Evolutionary conservation across 352 stramenopile species (phyloP).

Genomic region (Globisporangium abappressorium): DNA sequence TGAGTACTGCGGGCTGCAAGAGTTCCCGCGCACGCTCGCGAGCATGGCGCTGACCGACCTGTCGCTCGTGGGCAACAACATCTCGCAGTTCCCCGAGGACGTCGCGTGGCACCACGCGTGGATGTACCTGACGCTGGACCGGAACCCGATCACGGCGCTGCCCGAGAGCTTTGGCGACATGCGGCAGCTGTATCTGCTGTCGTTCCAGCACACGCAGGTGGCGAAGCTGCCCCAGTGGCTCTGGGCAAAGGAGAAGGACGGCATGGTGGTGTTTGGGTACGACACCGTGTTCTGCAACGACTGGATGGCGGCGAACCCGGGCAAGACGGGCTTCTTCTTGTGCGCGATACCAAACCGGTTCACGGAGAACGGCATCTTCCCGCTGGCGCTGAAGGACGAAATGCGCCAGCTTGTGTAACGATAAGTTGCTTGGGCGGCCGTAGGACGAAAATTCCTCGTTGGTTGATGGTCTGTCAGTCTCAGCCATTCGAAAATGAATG

Average conservation of each 20-base stretch:
- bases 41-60: conserved; percentile 25
- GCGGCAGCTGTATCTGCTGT: neutral
- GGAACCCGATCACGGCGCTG: conserved; percentile 22
- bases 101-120: conserved; percentile 10
- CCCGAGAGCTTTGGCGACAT: conserved; percentile 3
- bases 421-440: neutral
- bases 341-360: neutral
- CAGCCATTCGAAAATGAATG: neutral
- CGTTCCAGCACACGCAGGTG: conserved; percentile 9
- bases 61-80: conserved; percentile 32
- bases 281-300: neutral
- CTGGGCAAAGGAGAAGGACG: neutral
- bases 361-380: conserved; percentile 1
- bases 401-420: neutral
- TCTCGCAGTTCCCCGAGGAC: conserved; percentile 19
- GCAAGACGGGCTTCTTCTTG: neutral
- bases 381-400: conserved; percentile 6
- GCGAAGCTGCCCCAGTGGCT: conserved; percentile 1
- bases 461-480: neutral
- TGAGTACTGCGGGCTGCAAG: conserved; percentile 25
- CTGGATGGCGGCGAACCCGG: neutral
- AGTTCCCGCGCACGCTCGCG: conserved; percentile 19
- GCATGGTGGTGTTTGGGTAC: neutral
- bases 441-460: neutral
- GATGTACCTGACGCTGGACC: conserved; percentile 33